These are phyloP conservation scores for Malbranchea zuffiana DNA, from an alignment of 2,329 filamentous ascomycete genomes.

Conservation along the genomic window DNA sequence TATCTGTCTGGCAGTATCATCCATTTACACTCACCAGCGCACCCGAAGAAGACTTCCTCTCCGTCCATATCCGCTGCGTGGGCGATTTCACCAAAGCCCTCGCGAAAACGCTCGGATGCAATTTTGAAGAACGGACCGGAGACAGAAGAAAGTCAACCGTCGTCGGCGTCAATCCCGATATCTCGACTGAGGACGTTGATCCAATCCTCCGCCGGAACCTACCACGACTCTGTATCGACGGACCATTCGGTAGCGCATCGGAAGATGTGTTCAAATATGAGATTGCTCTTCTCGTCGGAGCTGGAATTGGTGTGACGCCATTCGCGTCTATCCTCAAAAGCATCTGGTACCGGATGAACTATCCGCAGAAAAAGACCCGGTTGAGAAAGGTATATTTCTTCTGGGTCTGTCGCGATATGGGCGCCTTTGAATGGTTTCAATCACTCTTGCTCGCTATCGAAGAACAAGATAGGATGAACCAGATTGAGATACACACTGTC, in stretches of 20 bases:
- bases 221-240: conserved; percentile 71
- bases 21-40: conserved; percentile 79
- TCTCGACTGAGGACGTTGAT: conserved; percentile 46
- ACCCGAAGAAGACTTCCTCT: conserved; percentile 83
- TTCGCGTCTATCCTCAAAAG: conserved; percentile 56
- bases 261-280: conserved; percentile 66
- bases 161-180: conserved; percentile 54
- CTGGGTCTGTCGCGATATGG: conserved; percentile 83
- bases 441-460: conserved; percentile 75
- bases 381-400: conserved; percentile 85
- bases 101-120: conserved; percentile 62
- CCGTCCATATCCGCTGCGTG: conserved; percentile 71
- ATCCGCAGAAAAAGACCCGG: conserved; percentile 61
- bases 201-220: conserved; percentile 62
- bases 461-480: conserved; percentile 69
- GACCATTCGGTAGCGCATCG: conserved; percentile 74
- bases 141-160: conserved; percentile 49
- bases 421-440: conserved; percentile 81
- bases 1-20: conserved; percentile 81
- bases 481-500: conserved; percentile 65
- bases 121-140: conserved; percentile 42
- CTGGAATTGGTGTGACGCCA: conserved; percentile 43
- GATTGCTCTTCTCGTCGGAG: conserved; percentile 40
- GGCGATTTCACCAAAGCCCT: conserved; percentile 68
- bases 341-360: conserved; percentile 90